Conservation (phyloP, 2,329 filamentous ascomycete species). For the Ceratocystis papillata region DNA sequence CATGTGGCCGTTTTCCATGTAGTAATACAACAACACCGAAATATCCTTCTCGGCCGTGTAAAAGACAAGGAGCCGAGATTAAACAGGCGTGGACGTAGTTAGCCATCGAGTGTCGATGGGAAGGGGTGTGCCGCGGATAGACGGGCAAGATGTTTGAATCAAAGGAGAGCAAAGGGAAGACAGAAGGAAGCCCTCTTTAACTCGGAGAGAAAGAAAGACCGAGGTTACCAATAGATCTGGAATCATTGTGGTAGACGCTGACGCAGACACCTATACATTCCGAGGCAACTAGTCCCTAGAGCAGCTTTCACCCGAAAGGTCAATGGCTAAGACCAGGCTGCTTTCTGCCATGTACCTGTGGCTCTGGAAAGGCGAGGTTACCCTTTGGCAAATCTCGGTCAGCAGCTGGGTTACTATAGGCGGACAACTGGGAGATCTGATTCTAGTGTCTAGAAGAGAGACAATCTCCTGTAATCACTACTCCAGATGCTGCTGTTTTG, state of each 20-base stretch:
- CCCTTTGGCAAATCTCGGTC: too few relatives aligned
- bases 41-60: not conserved
- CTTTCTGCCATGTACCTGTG: not conserved
- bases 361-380: not conserved
- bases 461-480: too few relatives aligned
- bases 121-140: not conserved
- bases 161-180: not conserved
- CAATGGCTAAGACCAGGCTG: not conserved
- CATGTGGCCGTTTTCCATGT: not conserved
- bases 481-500: too few relatives aligned
- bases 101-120: not conserved
- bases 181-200: not conserved
- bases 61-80: not conserved
- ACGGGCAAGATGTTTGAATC: not conserved
- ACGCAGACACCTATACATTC: not conserved
- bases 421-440: too few relatives aligned
- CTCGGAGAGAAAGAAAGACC: not conserved
- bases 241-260: not conserved
- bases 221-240: not conserved
- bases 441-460: too few relatives aligned
- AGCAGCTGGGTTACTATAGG: too few relatives aligned
- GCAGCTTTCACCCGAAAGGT: not conserved
- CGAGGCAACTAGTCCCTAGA: not conserved
- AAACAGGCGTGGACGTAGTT: not conserved
- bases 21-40: not conserved